A percentile compares a stretch with the other conserved stretches of the same genome.
Conservation (phyloP, 2,329 filamentous ascomycete species). For the Curvularia lunata region DNA sequence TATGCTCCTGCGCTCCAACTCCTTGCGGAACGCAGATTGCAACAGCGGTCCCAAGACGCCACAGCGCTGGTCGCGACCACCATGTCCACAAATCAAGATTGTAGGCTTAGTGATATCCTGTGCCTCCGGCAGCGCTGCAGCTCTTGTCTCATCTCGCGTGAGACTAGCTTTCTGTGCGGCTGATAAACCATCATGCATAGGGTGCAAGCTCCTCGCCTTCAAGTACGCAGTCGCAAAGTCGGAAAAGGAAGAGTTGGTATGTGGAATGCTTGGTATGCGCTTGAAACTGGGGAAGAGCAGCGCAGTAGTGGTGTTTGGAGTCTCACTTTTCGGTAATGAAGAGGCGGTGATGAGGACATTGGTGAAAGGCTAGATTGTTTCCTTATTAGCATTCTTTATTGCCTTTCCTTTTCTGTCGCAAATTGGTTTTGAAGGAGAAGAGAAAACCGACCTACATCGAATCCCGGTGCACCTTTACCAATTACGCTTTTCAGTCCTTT, state of each 20-base stretch:
- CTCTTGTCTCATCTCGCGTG: constrained; percentile 57
- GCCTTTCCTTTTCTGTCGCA: background rate
- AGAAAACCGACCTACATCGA: constrained; percentile 52
- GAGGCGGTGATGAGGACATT: constrained; percentile 78
- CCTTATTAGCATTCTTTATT: background rate
- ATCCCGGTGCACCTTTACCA: constrained; percentile 51
- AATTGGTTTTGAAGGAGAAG: too few relatives aligned
- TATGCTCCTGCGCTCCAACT: constrained; percentile 59
- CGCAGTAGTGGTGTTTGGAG: constrained; percentile 51
- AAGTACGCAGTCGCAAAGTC: constrained; percentile 69
- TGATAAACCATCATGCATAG: constrained; percentile 65
- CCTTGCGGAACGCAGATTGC: constrained; percentile 69
- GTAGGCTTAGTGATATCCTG: constrained; percentile 44
- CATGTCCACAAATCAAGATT: constrained; percentile 88
- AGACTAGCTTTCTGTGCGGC: constrained; percentile 55
- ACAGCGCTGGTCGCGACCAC: constrained; percentile 79
- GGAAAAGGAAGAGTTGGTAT: constrained; percentile 62
- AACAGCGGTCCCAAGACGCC: constrained; percentile 80
- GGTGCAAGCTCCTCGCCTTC: constrained; percentile 67
- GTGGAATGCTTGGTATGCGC: constrained; percentile 75
- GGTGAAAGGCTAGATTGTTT: constrained; percentile 72
- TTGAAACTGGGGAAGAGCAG: constrained; percentile 85
- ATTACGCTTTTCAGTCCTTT: constrained; percentile 69
- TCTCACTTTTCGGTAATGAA: constrained; percentile 61
- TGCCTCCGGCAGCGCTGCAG: constrained; percentile 60